A percentile compares a stretch with the other conserved stretches of the same genome.
These are phyloP conservation scores for Chrysoporthe deuterocubensis DNA, from an alignment of 2,329 filamentous ascomycete genomes.

Conservation along the genomic window DNA sequence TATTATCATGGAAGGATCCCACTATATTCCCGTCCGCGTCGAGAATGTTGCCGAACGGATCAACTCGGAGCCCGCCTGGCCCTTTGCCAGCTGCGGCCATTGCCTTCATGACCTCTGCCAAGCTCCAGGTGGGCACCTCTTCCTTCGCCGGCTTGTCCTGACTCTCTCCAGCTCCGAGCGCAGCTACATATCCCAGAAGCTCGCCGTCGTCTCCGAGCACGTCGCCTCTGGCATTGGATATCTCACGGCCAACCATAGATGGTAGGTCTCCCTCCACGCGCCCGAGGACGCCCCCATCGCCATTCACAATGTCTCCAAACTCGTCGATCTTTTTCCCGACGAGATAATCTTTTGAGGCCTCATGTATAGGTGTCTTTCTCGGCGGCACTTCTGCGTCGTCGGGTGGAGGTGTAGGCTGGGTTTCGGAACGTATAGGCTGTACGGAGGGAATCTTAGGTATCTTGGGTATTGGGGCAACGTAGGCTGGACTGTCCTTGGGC, in stretches of 20 bases:
- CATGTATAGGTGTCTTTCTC: slow-evolving; percentile 36
- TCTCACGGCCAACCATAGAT: slow-evolving; percentile 55
- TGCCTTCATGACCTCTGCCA: slow-evolving; percentile 38
- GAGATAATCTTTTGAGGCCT: slow-evolving; percentile 40
- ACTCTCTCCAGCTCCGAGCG: slow-evolving; percentile 41
- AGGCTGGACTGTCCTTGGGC: slow-evolving; percentile 38
- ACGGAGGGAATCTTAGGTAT: slow-evolving; percentile 42
- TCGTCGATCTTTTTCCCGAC: slow-evolving; percentile 56
- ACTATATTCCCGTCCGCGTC: slow-evolving; percentile 51
- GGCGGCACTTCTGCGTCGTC: slow-evolving; percentile 18
- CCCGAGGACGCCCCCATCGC: slow-evolving; percentile 54
- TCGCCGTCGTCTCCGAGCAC: slow-evolving; percentile 49
- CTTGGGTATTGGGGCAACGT: slow-evolving; percentile 46
- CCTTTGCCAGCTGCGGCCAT: slow-evolving; percentile 33
- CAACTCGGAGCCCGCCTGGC: slow-evolving; percentile 45
- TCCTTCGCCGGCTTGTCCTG: slow-evolving; percentile 31
- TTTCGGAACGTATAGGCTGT: slow-evolving; percentile 35
- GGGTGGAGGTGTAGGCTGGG: slow-evolving; percentile 15
- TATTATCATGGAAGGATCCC: slow-evolving; percentile 53
- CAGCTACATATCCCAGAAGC: slow-evolving; percentile 49
- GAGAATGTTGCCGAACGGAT: slow-evolving; percentile 51
- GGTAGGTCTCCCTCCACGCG: slow-evolving; percentile 59
- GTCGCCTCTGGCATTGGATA: slow-evolving; percentile 50
- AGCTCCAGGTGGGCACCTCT: slow-evolving; percentile 36
- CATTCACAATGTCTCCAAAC: slow-evolving; percentile 57